Percentiles rank a stretch among this genome's conserved stretches.
These are phyloP conservation scores for Kwoniella dejecticola DNA, from an alignment of 768 basidiomycete genomes.

Conservation along the genomic window DNA sequence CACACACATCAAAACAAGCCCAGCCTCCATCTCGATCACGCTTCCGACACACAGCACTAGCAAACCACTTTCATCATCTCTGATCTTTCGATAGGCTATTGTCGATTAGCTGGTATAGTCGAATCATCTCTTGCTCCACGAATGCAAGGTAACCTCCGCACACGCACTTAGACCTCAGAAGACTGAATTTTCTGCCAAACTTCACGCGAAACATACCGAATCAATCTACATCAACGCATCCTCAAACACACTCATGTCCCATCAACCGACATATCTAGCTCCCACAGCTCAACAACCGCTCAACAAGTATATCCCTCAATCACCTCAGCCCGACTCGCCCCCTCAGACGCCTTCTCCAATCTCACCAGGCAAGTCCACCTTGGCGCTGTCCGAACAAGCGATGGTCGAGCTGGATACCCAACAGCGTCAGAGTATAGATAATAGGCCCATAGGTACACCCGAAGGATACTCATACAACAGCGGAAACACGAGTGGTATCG, in stretches of 20 bases:
- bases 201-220: too few species aligned
- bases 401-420: not conserved
- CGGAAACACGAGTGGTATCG: not conserved
- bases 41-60: too few species aligned
- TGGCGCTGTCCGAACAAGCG: not conserved
- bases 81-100: too few species aligned
- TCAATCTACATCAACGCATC: too few species aligned
- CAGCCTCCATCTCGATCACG: too few species aligned
- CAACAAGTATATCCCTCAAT: conserved; percentile 23
- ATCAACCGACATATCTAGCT: conserved; percentile 6
- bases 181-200: too few species aligned
- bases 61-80: too few species aligned
- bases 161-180: too few species aligned
- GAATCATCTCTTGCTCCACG: too few species aligned
- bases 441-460: conserved; percentile 18
- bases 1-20: too few species aligned
- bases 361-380: conserved; percentile 1
- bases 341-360: conserved; percentile 24
- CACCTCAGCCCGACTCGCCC: conserved; percentile 21
- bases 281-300: conserved; percentile 14
- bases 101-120: too few species aligned
- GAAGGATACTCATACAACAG: conserved; percentile 15
- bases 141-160: too few species aligned
- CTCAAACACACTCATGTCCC: not conserved
- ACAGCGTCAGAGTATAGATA: not conserved